Conservation (phyloP, 2,329 filamentous ascomycete species). For the Penicillium sp. region DNA sequence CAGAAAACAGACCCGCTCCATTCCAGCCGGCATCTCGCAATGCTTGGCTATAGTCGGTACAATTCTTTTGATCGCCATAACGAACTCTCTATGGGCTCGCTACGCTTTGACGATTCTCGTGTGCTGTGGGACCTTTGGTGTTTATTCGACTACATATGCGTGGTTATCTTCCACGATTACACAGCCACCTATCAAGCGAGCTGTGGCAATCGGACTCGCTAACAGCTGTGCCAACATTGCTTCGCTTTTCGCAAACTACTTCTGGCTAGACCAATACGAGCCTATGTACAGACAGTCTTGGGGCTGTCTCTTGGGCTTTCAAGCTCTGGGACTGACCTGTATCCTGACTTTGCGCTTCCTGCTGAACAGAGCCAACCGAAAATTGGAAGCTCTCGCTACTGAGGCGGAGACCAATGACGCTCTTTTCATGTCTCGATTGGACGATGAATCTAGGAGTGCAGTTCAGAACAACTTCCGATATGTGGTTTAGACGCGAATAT, state of each 20-base stretch:
- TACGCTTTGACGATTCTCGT: slow-evolving; percentile 15
- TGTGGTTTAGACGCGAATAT: slow-evolving; percentile 4
- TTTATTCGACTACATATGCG: slow-evolving; percentile 14
- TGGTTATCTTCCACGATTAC: slow-evolving; percentile 16
- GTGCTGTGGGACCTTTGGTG: slow-evolving; percentile 15
- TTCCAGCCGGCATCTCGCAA: slow-evolving; percentile 11
- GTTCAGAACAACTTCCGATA: slow-evolving; percentile 17
- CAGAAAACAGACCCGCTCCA: slow-evolving; percentile 8
- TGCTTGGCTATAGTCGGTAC: slow-evolving; percentile 9
- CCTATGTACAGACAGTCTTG: slow-evolving; percentile 13
- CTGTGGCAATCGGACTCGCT: slow-evolving; percentile 12
- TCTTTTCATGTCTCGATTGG: slow-evolving; percentile 1
- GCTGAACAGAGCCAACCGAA: slow-evolving; percentile 10
- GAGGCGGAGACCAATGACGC: slow-evolving; percentile 6
- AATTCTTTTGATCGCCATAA: slow-evolving; percentile 10
- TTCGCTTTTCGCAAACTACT: slow-evolving; percentile 15
- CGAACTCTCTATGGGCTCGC: slow-evolving; percentile 9
- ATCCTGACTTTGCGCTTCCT: slow-evolving; percentile 10
- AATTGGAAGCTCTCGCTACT: slow-evolving; percentile 7
- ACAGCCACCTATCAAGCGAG: slow-evolving; percentile 14
- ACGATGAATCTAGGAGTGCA: slow-evolving; percentile 8
- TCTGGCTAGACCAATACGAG: slow-evolving; percentile 15
- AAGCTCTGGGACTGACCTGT: slow-evolving; percentile 10
- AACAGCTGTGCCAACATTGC: slow-evolving; percentile 16
- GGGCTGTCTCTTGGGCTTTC: slow-evolving; percentile 15